Conservation (phyloP, 495 filamentous ascomycete species). For the Penicillium psychrofluorescens region DNA sequence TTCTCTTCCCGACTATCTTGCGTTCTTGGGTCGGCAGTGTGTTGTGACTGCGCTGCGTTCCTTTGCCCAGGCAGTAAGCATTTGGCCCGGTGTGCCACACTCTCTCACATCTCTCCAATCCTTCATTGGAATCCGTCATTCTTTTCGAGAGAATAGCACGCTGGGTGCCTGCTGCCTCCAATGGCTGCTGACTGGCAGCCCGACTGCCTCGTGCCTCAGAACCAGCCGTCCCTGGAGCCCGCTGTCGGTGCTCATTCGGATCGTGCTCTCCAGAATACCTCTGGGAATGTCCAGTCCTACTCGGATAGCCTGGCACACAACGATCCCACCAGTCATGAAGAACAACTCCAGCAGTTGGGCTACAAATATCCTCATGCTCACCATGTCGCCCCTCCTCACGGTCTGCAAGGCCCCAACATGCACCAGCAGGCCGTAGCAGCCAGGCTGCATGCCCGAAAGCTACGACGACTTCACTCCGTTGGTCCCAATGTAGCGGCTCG, state of each 20-base stretch:
- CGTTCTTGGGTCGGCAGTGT: conserved; percentile 28
- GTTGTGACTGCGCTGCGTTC: conserved; percentile 36
- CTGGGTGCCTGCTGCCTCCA: conserved; percentile 31
- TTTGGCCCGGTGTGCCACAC: conserved; percentile 30
- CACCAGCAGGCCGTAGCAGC: conserved; percentile 27
- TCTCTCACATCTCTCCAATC: conserved; percentile 2
- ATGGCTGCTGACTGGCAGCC: conserved; percentile 45
- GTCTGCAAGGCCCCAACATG: conserved; percentile 19
- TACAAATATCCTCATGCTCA: conserved; percentile 34
- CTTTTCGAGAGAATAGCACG: conserved; percentile 34
- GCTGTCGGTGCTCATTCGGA: conserved; percentile 31
- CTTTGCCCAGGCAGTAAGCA: conserved; percentile 36
- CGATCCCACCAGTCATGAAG: conserved; percentile 27
- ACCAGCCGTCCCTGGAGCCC: conserved; percentile 32
- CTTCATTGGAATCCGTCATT: conserved; percentile 46
- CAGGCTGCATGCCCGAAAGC: conserved; percentile 30
- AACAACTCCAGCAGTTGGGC: conserved; percentile 31
- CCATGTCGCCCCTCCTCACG: conserved; percentile 18
- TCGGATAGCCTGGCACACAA: conserved; percentile 28
- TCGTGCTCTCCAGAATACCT: conserved; percentile 41
- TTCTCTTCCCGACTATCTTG: conserved; percentile 34
- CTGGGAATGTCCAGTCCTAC: conserved; percentile 43
- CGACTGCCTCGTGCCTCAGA: conserved; percentile 37
- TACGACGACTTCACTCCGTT: conserved; percentile 33
- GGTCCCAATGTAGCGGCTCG: conserved; percentile 24